phyloP scores from a whole-genome alignment of 352 stramenopile genomes.

The Phytophthora agathidicida region DNA sequence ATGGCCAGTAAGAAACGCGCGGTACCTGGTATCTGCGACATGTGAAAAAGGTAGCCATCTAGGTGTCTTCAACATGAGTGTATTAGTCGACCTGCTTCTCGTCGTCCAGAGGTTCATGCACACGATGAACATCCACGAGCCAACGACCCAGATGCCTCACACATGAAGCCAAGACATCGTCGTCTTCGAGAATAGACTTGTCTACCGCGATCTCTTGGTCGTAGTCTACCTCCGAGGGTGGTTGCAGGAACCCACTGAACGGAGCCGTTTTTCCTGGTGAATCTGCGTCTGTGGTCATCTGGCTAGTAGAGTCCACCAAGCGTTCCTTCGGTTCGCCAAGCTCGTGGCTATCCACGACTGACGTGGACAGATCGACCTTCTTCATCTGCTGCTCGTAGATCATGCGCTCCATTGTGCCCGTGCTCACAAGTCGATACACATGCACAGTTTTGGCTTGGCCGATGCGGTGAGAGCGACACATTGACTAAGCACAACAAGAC shows the following conservation, averaged over 20 bases:
- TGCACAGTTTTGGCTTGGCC: conserved; percentile 90
- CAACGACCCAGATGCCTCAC: conserved; percentile 59
- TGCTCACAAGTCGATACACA: conserved; percentile 93
- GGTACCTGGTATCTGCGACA: conserved; percentile 15
- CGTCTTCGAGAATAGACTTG: conserved; percentile 41
- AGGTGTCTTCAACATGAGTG: not conserved
- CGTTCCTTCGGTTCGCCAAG: conserved; percentile 1
- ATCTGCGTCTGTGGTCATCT: not conserved
- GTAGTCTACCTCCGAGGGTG: conserved; percentile 41
- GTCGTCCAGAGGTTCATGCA: conserved; percentile 41
- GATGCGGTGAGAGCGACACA: conserved; percentile 93
- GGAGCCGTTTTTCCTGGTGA: conserved; percentile 10
- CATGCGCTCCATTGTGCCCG: conserved; percentile 92
- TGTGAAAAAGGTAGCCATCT: conserved; percentile 10
- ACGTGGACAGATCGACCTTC: conserved; percentile 81
- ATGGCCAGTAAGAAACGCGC: conserved; percentile 9
- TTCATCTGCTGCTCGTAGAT: conserved; percentile 93
- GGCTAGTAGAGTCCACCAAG: not conserved
- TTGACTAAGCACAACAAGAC: conserved; percentile 60
- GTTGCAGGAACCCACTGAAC: conserved; percentile 69
- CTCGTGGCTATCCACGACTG: conserved; percentile 69
- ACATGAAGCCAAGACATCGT: conserved; percentile 68
- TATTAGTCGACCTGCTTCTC: conserved; percentile 16
- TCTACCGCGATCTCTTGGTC: conserved; percentile 40
- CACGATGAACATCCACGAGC: conserved; percentile 57